These are phyloP conservation scores for Aspergillus candidus DNA, from an alignment of 2,329 filamentous ascomycete genomes.

Conservation along the genomic window DNA sequence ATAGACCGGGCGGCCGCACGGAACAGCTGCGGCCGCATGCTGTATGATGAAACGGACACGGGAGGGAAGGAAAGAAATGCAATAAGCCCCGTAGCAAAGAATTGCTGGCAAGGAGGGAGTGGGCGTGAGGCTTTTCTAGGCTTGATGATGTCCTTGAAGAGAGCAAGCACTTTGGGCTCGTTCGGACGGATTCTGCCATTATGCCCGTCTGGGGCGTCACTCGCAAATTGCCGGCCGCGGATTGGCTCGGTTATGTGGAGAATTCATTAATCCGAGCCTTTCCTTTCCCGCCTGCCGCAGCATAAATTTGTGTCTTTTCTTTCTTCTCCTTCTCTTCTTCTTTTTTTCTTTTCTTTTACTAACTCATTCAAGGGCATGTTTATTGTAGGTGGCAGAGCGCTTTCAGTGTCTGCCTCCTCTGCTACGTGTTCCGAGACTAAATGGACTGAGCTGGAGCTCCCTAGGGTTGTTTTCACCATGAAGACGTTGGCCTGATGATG, in stretches of 20 bases:
- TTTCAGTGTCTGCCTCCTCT: slow-evolving; percentile 52
- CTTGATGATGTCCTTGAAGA: slow-evolving; percentile 16
- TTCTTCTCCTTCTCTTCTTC: slow-evolving; percentile 17
- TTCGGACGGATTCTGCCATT: slow-evolving; percentile 27
- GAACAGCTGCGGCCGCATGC: slow-evolving; percentile 60
- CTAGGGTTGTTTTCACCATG: slow-evolving; percentile 38
- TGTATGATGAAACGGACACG: slow-evolving; percentile 26
- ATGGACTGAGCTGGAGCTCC: slow-evolving; percentile 61
- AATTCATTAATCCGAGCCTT: slow-evolving; percentile 23
- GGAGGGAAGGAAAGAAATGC: slow-evolving; percentile 12
- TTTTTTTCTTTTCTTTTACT: slow-evolving; percentile 29
- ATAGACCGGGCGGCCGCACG: slow-evolving; percentile 55
- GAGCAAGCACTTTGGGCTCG: slow-evolving; percentile 23
- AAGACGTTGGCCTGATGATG: slow-evolving; percentile 44
- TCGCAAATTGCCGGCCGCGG: slow-evolving; percentile 34
- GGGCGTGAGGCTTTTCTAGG: slow-evolving; percentile 17
- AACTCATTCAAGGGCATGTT: slow-evolving; percentile 55
- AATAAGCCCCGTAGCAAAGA: slow-evolving; percentile 12
- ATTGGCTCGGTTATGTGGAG: slow-evolving; percentile 35
- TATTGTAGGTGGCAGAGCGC: slow-evolving; percentile 58
- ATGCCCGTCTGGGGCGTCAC: slow-evolving; percentile 23
- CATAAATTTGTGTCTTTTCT: slow-evolving; percentile 11
- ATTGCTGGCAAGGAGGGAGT: slow-evolving; percentile 12
- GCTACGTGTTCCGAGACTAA: slow-evolving; percentile 57
- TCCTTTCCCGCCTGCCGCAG: slow-evolving; percentile 17